These are phyloP conservation scores for Graphiopsis chlorocephala DNA, from an alignment of 2,329 filamentous ascomycete species.

Conservation along the genomic window DNA sequence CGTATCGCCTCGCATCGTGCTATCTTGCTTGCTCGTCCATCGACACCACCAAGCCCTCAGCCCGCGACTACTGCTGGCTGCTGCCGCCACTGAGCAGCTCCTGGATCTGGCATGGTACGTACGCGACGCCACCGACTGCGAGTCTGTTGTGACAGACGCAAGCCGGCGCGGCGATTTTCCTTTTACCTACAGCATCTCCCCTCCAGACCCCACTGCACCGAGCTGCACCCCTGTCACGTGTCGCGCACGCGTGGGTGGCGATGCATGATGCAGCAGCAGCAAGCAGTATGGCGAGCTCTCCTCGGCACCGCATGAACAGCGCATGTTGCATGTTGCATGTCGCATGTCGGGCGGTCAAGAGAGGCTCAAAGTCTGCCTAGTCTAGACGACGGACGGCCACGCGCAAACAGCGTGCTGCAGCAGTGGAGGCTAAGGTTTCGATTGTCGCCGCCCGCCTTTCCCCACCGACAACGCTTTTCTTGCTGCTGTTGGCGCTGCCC, in stretches of 20 bases:
- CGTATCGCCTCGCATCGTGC: neutral
- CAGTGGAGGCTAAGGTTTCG: constrained; percentile 13
- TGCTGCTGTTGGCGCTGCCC: neutral
- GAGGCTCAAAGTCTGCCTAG: neutral
- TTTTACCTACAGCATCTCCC: neutral
- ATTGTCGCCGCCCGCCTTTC: neutral
- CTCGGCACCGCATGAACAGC: constrained; percentile 11
- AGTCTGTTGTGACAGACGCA: neutral
- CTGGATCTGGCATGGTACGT: constrained; percentile 16
- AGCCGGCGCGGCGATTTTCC: neutral
- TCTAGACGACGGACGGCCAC: constrained; percentile 7
- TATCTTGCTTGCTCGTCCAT: neutral
- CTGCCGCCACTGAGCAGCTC: constrained; percentile 17
- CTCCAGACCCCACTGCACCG: neutral
- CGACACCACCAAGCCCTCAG: neutral
- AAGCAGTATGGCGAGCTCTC: neutral
- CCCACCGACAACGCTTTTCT: constrained; percentile 5
- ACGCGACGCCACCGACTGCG: constrained; percentile 6
- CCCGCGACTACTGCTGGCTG: constrained; percentile 11
- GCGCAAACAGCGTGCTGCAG: constrained; percentile 9
- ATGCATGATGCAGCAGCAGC: neutral
- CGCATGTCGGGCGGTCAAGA: constrained; percentile 3
- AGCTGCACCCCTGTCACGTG: constrained; percentile 15
- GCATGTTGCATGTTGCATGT: neutral
- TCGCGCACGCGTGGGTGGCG: constrained; percentile 1